phyloP scores from a whole-genome alignment of 2,329 filamentous ascomycete species.

The Metarhizium rileyi region DNA sequence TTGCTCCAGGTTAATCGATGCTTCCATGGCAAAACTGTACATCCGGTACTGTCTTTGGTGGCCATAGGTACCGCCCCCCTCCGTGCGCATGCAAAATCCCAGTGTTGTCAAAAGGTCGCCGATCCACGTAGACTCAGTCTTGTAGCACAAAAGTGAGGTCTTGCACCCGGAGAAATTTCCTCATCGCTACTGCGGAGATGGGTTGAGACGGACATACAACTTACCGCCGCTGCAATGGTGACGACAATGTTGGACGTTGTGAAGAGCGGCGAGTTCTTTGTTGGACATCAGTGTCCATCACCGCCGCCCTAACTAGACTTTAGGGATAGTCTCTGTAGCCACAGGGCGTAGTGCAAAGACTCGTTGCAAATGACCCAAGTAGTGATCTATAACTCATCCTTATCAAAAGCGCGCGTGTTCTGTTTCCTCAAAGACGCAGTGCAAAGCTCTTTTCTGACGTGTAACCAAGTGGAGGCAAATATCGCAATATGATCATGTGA shows the following conservation, averaged over 20 bases:
- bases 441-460: too few species aligned
- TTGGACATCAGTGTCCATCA: conserved; percentile 3
- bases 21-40: conserved; percentile 38
- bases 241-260: conserved; percentile 33
- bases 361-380: too few species aligned
- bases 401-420: too few species aligned
- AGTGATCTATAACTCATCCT: too few species aligned
- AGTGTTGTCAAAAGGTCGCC: conserved; percentile 28
- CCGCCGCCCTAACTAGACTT: too few species aligned
- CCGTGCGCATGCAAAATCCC: conserved; percentile 13
- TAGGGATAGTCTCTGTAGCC: too few species aligned
- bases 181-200: conserved; percentile 36
- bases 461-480: too few species aligned
- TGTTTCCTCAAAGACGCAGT: too few species aligned
- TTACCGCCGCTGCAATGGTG: conserved; percentile 31
- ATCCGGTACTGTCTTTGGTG: conserved; percentile 31
- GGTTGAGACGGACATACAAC: conserved; percentile 33
- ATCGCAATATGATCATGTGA: too few species aligned
- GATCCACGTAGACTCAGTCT: conserved; percentile 37
- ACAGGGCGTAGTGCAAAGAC: too few species aligned
- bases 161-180: conserved; percentile 39
- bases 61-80: conserved; percentile 12
- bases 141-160: conserved; percentile 36
- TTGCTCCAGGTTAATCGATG: conserved; percentile 32
- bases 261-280: conserved; percentile 35